Evolutionary conservation across 2,329 filamentous ascomycete genomes (phyloP).

Genomic region (Sarocladium kiliense): DNA sequence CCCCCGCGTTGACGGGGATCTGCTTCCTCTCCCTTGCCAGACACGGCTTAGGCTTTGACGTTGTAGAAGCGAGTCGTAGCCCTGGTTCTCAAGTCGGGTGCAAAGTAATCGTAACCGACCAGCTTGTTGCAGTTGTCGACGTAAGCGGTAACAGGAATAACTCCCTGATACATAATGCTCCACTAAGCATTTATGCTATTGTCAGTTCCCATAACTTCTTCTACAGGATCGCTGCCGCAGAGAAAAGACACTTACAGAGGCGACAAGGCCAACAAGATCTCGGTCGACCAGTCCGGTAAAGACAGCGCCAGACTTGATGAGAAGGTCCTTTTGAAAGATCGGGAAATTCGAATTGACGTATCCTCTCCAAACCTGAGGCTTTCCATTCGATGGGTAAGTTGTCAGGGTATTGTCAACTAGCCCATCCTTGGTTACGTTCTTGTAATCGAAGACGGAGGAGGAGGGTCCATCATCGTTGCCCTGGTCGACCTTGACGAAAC

Average conservation of each 20-base stretch:
- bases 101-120: conserved; percentile 32
- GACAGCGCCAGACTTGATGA: conserved; percentile 20
- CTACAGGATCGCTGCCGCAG: no score
- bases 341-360: conserved; percentile 33
- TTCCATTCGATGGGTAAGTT: conserved; percentile 15
- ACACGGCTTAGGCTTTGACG: conserved; percentile 13
- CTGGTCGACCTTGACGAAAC: conserved; percentile 25
- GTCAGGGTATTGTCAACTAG: conserved; percentile 31
- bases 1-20: no score
- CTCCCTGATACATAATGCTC: conserved; percentile 29
- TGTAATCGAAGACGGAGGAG: conserved; percentile 29
- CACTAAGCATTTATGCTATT: conserved; percentile 20
- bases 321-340: conserved; percentile 22
- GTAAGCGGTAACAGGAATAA: conserved; percentile 29
- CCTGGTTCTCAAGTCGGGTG: conserved; percentile 19
- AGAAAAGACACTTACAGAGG: conserved; percentile 18
- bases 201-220: no score
- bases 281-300: conserved; percentile 19
- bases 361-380: conserved; percentile 23
- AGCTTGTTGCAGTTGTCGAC: conserved; percentile 26
- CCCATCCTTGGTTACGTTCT: conserved; percentile 26
- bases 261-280: conserved; percentile 17
- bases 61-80: conserved; percentile 26
- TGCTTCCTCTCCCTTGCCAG: no score
- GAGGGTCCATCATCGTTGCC: conserved; percentile 20